phyloP scores from a whole-genome alignment of 2,329 filamentous ascomycete genomes.

The Fusarium denticulatum region DNA sequence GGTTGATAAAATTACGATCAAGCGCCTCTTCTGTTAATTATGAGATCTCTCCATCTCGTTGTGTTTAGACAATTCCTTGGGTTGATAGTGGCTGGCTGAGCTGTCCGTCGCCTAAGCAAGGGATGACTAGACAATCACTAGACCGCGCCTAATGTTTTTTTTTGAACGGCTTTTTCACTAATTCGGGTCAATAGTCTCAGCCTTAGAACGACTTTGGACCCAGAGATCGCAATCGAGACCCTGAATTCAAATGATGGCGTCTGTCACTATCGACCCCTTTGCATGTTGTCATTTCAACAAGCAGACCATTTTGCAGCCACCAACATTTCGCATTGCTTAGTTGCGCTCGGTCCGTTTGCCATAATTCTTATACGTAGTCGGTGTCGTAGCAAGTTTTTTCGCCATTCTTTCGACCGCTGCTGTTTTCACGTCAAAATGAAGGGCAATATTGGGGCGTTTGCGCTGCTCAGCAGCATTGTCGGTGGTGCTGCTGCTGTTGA shows the following conservation, averaged over 20 bases:
- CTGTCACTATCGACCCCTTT: neutral
- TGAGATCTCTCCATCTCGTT: neutral
- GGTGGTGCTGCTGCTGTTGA: neutral
- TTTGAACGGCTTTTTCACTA: neutral
- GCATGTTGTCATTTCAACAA: neutral
- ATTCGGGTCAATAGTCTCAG: neutral
- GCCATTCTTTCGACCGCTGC: too few species aligned
- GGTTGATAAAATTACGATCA: too few species aligned
- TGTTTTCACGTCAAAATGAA: neutral
- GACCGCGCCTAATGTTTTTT: neutral
- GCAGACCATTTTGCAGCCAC: neutral
- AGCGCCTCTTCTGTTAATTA: accelerated
- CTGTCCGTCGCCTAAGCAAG: neutral
- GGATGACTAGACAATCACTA: neutral
- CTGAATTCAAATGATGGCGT: neutral
- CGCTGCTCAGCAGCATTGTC: neutral
- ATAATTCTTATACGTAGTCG: neutral
- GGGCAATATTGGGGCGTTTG: neutral
- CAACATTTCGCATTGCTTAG: neutral
- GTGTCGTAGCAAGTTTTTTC: too few species aligned
- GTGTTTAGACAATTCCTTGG: neutral
- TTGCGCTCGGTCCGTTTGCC: neutral
- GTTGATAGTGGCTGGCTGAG: neutral
- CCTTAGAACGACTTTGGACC: neutral
- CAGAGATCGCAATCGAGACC: neutral